These are phyloP conservation scores for Hibiscus mutabilis DNA, from an alignment of 345 rosid genomes.

Conservation along the genomic window DNA sequence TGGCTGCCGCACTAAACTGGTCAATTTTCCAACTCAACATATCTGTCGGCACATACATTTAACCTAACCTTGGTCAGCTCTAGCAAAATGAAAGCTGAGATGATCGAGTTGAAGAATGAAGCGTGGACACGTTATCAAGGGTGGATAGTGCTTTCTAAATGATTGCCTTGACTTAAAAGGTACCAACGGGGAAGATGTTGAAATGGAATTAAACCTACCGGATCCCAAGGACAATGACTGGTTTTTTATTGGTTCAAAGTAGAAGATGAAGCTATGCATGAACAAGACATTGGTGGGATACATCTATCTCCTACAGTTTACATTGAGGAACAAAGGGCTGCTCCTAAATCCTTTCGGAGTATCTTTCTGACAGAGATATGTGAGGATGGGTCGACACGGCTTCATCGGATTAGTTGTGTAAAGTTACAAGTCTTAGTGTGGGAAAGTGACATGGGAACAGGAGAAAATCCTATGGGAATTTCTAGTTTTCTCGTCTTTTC, in stretches of 20 bases:
- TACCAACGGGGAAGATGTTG: neutral
- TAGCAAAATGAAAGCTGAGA: neutral
- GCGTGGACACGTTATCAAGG: neutral
- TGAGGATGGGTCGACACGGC: neutral
- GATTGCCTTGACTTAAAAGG: conserved; percentile 6
- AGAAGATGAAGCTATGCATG: neutral
- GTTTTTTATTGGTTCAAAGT: neutral
- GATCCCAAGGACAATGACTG: conserved; percentile 4
- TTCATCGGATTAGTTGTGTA: neutral
- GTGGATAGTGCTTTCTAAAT: conserved; percentile 4
- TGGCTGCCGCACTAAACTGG: too few relatives aligned
- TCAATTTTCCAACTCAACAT: neutral
- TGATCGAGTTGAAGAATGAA: conserved; percentile 2
- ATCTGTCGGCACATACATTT: neutral
- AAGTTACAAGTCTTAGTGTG: neutral
- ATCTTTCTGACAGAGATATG: neutral
- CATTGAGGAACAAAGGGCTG: neutral
- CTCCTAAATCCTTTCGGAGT: neutral
- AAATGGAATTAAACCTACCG: conserved; percentile 16
- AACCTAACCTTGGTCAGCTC: neutral
- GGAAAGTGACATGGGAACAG: neutral
- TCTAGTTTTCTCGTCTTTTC: neutral
- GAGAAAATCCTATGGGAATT: neutral
- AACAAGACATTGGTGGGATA: conserved; percentile 1
- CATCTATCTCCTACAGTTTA: neutral